Base-by-base conservation (phyloP, 2,329 filamentous ascomycete species). In the Anthostomella pinea region DNA sequence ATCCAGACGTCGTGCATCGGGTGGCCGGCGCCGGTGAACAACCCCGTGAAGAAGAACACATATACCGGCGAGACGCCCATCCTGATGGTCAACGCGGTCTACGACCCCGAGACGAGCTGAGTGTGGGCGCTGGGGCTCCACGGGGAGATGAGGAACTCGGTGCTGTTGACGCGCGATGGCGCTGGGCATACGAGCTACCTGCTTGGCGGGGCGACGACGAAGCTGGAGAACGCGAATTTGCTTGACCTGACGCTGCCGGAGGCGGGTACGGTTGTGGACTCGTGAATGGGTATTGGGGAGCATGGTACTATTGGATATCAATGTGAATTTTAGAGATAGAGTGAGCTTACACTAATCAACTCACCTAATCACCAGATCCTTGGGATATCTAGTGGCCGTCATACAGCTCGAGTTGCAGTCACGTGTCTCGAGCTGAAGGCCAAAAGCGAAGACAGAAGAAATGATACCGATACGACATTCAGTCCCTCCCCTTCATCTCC, bases 81-180 rank as follows among this genome's bases (percentile, higher is more conserved):
- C 20, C 45, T 71, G 32, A 43, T 65, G 40, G 58, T 65, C 5
- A 67, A 65, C 38, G 53, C 63, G 8, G 52, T 59, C 2, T 56
- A 56, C 38, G 67, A 72, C 47, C 66, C 67, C 2, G 58, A 54
- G 21, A 68, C 66, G 2, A 57, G 58, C 16, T 60, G 62, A 33
- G 48, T 53, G 13, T 68, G 63, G 60, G 65, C 61, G 28, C 43
- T 55, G 13, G 56, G 59, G 1, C 45, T 67, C 30, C 52, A 51
- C 30, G 34, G 30, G 7, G 57, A 55, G 41, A 52, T 64, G 41
- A 46, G 52, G 26, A 63, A 61, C 19, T 50, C 54, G 8, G 56
- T 64, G 8, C 41, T 69, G 27, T 27, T 72, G n/a, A 60, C 59
- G 8, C 52, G 68, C 11, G 55, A 64, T 22, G 67, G 66, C 3